phyloP scores from a whole-genome alignment of 805 yeast species.

The Cyberlindnera subsufficiens region DNA sequence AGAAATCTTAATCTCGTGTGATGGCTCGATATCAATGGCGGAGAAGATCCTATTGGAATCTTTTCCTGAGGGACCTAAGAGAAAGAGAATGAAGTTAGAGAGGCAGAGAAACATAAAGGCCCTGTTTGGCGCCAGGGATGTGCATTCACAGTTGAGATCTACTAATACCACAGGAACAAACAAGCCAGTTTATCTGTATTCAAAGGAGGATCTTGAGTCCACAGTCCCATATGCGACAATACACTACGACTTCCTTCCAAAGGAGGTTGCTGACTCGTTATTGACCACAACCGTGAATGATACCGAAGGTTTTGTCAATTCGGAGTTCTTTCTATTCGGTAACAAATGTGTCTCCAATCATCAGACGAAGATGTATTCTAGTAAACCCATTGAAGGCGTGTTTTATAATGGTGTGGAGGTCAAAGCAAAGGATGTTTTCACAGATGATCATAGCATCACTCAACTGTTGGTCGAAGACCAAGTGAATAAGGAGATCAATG shows the following conservation, averaged over 20 bases:
- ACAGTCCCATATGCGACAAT: slow-evolving; percentile 47
- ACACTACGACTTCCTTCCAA: slow-evolving; percentile 46
- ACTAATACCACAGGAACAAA: slow-evolving; percentile 15
- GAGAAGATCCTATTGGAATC: slow-evolving; percentile 34
- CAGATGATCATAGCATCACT: slow-evolving; percentile 34
- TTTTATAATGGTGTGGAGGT: slow-evolving; percentile 38
- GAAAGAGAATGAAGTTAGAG: slow-evolving; percentile 1
- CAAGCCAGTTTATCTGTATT: slow-evolving; percentile 36
- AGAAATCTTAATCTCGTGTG: slow-evolving; percentile 49
- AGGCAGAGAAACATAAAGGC: slow-evolving; percentile 17
- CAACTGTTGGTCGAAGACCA: slow-evolving; percentile 33
- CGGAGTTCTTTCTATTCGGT: slow-evolving; percentile 57
- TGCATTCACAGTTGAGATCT: slow-evolving; percentile 4
- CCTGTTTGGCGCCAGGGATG: slow-evolving; percentile 14
- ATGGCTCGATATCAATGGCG: slow-evolving; percentile 43
- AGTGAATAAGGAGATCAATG: slow-evolving; percentile 31
- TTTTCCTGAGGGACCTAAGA: slow-evolving; percentile 12
- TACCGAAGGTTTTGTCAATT: slow-evolving; percentile 31
- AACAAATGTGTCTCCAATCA: slow-evolving; percentile 58
- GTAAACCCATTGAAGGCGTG: slow-evolving; percentile 14
- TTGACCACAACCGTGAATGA: slow-evolving; percentile 38
- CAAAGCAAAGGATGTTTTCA: slow-evolving; percentile 26
- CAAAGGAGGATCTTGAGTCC: slow-evolving; percentile 44
- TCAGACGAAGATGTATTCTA: slow-evolving; percentile 33
- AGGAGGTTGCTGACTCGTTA: slow-evolving; percentile 39